Evolutionary conservation across 164 flowering plant species (phyloP).

Genomic region (Piper longum): DNA sequence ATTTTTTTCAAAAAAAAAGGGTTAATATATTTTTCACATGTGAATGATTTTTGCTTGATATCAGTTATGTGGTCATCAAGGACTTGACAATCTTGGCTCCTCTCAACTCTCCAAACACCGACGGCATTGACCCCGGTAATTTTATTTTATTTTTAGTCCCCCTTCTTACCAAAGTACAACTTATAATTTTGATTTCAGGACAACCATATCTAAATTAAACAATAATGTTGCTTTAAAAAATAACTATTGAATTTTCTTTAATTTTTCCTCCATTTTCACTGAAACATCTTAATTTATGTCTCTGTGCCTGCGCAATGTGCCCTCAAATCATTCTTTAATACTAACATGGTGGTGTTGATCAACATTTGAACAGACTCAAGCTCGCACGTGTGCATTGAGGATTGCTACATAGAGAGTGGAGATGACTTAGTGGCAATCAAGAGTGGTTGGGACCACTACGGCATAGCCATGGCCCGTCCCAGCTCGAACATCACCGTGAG

Average conservation of each 20-base stretch:
- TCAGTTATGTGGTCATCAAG: conserved; percentile 81
- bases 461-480: conserved; percentile 72
- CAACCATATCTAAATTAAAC: too few relatives aligned
- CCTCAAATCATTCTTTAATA: neutral
- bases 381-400: conserved; percentile 75
- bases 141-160: neutral
- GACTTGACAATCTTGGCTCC: conserved; percentile 91
- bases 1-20: too few relatives aligned
- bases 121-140: conserved; percentile 94
- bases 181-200: too few relatives aligned
- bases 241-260: too few relatives aligned
- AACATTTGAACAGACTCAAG: conserved; percentile 49
- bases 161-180: too few relatives aligned
- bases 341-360: neutral
- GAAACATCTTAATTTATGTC: too few relatives aligned
- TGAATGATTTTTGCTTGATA: conserved; percentile 3
- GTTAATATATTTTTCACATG: neutral
- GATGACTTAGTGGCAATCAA: conserved; percentile 96
- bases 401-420: conserved; percentile 97
- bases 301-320: neutral
- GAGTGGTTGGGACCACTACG: conserved; percentile 99
- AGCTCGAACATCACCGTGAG: conserved; percentile 71
- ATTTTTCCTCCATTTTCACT: too few relatives aligned
- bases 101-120: conserved; percentile 87
- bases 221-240: too few relatives aligned